Evolutionary conservation across 768 basidiomycete genomes (phyloP).

Genomic region (Lentinus tigrinus): DNA sequence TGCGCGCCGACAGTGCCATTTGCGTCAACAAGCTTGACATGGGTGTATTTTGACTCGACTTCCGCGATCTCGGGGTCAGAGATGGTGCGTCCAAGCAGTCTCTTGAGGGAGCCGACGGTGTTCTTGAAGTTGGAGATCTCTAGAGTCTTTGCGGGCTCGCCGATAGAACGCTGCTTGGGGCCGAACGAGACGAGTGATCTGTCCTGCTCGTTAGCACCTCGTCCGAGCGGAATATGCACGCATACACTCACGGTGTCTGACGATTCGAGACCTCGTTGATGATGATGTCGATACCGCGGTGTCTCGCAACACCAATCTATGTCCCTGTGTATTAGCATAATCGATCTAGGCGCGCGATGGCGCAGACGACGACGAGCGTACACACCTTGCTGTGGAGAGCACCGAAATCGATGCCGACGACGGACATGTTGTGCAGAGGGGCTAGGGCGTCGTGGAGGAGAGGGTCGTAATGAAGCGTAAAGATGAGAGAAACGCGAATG

Average conservation of each 20-base stretch:
- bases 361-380: conserved; percentile 2
- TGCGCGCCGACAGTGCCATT: conserved; percentile 80
- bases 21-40: conserved; percentile 82
- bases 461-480: conserved; percentile 13
- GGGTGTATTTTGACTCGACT: conserved; percentile 88
- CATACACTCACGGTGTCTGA: conserved; percentile 80
- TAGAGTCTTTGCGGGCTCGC: conserved; percentile 95
- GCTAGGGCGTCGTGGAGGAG: background rate
- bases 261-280: conserved; percentile 97
- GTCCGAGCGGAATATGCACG: background rate
- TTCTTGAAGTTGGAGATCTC: conserved; percentile 99
- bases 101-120: conserved; percentile 90
- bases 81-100: conserved; percentile 80
- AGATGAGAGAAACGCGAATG: conserved; percentile 12
- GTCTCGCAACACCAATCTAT: conserved; percentile 92
- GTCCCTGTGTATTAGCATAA: conserved; percentile 4
- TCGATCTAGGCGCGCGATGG: conserved; percentile 1
- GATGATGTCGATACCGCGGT: conserved; percentile 98
- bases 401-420: conserved; percentile 95
- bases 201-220: conserved; percentile 3
- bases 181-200: conserved; percentile 97
- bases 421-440: conserved; percentile 57
- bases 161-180: conserved; percentile 84
- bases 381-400: conserved; percentile 83
- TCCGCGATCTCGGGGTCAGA: conserved; percentile 79